Evolutionary conservation across 2,329 filamentous ascomycete species (phyloP).

Genomic region (Aphanocladium album): DNA sequence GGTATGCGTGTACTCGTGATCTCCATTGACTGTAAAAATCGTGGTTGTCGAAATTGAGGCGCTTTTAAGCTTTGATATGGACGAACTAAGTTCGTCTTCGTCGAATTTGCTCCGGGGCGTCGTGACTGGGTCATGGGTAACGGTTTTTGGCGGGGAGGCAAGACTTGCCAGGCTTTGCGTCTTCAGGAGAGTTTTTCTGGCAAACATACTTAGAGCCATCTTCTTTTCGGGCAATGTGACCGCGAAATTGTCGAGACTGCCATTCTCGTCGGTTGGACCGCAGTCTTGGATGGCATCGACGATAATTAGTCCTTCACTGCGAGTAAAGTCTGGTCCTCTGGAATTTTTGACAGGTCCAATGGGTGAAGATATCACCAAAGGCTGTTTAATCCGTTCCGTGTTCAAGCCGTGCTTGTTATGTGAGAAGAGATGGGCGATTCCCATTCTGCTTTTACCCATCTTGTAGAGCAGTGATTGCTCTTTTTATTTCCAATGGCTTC

Average conservation of each 20-base stretch:
- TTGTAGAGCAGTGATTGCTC: neutral
- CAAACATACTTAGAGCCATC: conserved; percentile 3
- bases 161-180: conserved; percentile 5
- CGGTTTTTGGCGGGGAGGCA: neutral
- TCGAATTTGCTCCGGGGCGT: neutral
- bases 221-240: neutral
- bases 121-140: neutral
- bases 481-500: neutral
- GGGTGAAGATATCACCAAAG: conserved; percentile 30
- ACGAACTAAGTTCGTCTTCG: neutral
- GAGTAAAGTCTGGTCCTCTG: conserved; percentile 29
- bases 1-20: conserved; percentile 2
- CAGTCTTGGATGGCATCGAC: conserved; percentile 34
- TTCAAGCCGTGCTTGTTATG: neutral
- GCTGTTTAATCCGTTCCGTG: conserved; percentile 18
- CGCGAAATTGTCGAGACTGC: neutral
- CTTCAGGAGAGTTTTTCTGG: conserved; percentile 2
- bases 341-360: conserved; percentile 34
- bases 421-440: neutral
- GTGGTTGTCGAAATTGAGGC: neutral
- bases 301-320: conserved; percentile 30
- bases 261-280: neutral
- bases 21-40: neutral
- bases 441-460: conserved; percentile 6
- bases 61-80: conserved; percentile 3